These are phyloP conservation scores for Teunomyces kruisii DNA, from an alignment of 805 yeast species.

Conservation along the genomic window DNA sequence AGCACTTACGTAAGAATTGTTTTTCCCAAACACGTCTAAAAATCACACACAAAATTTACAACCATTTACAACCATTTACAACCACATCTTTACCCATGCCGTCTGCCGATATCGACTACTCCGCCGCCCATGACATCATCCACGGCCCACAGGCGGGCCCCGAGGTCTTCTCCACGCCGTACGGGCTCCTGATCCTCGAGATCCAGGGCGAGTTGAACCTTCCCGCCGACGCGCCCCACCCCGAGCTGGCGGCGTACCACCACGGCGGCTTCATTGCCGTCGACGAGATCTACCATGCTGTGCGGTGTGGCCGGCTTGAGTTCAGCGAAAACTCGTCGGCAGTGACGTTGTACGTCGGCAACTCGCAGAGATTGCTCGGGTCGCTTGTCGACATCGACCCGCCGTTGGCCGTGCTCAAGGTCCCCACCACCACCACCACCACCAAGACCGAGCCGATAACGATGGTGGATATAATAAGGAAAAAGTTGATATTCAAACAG, in stretches of 20 bases:
- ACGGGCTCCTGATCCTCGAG: constrained; percentile 62
- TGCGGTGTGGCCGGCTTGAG: constrained; percentile 50
- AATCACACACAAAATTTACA: no score
- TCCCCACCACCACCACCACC: constrained; percentile 25
- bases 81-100: constrained; percentile 8
- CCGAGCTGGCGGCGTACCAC: constrained; percentile 31
- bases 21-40: no score
- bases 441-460: constrained; percentile 35
- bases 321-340: constrained; percentile 40
- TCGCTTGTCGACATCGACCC: constrained; percentile 55
- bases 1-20: no score
- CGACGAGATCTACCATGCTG: constrained; percentile 42
- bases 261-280: constrained; percentile 33
- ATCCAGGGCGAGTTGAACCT: constrained; percentile 72
- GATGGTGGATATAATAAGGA: constrained; percentile 57
- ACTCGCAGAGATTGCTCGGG: constrained; percentile 69
- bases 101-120: constrained; percentile 10
- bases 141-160: background rate
- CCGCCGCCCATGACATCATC: constrained; percentile 5
- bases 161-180: constrained; percentile 46
- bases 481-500: constrained; percentile 60
- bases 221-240: constrained; percentile 35
- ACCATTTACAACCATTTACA: no score
- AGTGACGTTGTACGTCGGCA: constrained; percentile 64
- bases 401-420: constrained; percentile 63